phyloP scores from a whole-genome alignment of 306 rosid species.

The Dryas alaskensis region DNA sequence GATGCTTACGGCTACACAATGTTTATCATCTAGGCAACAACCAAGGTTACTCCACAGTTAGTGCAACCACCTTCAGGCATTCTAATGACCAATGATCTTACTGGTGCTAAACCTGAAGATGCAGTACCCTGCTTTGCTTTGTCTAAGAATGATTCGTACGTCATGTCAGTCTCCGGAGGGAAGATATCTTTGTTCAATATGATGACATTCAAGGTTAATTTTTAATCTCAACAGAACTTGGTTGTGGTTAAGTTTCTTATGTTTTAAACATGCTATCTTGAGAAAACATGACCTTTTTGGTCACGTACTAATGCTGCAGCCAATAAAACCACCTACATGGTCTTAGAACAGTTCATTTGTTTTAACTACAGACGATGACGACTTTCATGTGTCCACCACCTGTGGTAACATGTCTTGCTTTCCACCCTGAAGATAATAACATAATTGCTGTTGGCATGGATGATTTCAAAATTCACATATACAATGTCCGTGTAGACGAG shows the following conservation, averaged over 20 bases:
- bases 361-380: slow-evolving; percentile 69
- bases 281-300: not conserved
- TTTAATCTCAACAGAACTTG: not conserved
- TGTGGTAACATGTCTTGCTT: slow-evolving; percentile 80
- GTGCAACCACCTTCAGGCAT: slow-evolving; percentile 78
- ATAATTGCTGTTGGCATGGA: slow-evolving; percentile 88
- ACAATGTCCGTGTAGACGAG: slow-evolving; percentile 73
- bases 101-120: slow-evolving; percentile 56
- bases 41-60: slow-evolving; percentile 61
- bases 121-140: slow-evolving; percentile 69
- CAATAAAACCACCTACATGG: not conserved
- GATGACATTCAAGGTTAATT: slow-evolving; percentile 74
- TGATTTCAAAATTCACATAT: slow-evolving; percentile 75
- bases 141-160: slow-evolving; percentile 84
- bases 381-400: slow-evolving; percentile 91
- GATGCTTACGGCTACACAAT: slow-evolving; percentile 26
- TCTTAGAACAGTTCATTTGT: slow-evolving; percentile 1
- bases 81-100: slow-evolving; percentile 71
- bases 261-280: not conserved
- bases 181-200: slow-evolving; percentile 82
- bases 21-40: slow-evolving; percentile 57
- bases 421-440: slow-evolving; percentile 88
- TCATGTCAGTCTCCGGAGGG: slow-evolving; percentile 94
- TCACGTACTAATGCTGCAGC: not conserved
- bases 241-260: not conserved